Conservation (phyloP, 2,329 filamentous ascomycete genomes). For the Colletotrichum limetticola region DNA sequence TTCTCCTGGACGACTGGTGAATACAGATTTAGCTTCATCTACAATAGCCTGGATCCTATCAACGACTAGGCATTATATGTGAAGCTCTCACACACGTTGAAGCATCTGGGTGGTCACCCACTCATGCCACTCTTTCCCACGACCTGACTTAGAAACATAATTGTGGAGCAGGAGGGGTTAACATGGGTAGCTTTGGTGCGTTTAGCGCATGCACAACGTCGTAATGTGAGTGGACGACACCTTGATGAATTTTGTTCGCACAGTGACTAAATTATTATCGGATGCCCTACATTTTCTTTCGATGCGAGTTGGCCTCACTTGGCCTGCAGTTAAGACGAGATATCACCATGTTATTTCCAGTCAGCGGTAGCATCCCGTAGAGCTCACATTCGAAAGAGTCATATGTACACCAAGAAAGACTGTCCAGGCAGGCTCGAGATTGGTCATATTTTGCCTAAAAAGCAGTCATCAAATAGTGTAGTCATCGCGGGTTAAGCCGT, state of each 20-base stretch:
- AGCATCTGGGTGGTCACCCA: too few species aligned
- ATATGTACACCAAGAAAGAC: background rate
- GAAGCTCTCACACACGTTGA: background rate
- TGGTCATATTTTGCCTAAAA: background rate
- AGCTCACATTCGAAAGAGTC: background rate
- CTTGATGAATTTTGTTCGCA: background rate
- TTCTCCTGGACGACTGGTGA: background rate
- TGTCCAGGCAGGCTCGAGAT: background rate
- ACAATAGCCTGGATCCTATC: background rate
- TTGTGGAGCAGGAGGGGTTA: background rate
- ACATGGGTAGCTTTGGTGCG: conserved; percentile 3
- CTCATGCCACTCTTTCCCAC: background rate
- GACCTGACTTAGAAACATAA: background rate
- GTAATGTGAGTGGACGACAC: background rate
- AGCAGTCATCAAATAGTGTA: background rate
- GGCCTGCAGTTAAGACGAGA: background rate
- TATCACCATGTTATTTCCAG: background rate
- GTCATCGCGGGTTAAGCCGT: background rate
- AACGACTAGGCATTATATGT: background rate
- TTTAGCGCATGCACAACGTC: background rate
- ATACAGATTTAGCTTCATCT: background rate
- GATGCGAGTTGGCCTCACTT: background rate
- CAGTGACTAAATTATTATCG: background rate
- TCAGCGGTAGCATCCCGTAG: background rate
- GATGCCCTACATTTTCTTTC: background rate